These are phyloP conservation scores for Metschnikowia noctiluminum DNA, from an alignment of 805 yeast species.

Conservation along the genomic window DNA sequence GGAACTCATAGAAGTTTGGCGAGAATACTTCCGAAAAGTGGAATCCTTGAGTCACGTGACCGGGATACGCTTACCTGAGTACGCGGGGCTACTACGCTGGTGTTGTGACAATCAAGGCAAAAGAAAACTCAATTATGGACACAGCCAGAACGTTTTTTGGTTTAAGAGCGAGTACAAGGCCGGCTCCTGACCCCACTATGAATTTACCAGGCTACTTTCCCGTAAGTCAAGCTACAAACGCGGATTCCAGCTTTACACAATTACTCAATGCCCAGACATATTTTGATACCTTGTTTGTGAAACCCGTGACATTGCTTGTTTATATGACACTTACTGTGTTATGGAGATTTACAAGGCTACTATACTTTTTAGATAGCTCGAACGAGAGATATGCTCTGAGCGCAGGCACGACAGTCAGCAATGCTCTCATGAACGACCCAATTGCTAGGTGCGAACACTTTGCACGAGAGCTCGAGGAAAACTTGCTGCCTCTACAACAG, in stretches of 20 bases:
- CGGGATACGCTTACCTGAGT: too few species aligned
- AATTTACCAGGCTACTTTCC: constrained; percentile 13
- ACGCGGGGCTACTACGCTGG: too few species aligned
- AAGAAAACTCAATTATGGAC: constrained; percentile 1
- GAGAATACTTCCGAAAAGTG: too few species aligned
- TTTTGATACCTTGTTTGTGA: not conserved
- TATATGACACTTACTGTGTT: not conserved
- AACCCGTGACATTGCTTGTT: constrained; percentile 4
- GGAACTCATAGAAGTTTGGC: too few species aligned
- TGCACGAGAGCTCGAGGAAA: constrained; percentile 50
- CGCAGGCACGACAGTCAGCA: constrained; percentile 14
- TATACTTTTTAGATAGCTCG: constrained; percentile 10
- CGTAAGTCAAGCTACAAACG: not conserved
- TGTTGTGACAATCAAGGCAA: not conserved
- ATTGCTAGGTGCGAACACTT: constrained; percentile 51
- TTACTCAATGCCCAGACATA: constrained; percentile 2
- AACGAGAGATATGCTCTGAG: constrained; percentile 4
- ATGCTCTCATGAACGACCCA: constrained; percentile 41
- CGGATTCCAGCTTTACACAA: not conserved
- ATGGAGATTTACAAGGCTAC: not conserved
- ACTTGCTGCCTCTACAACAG: constrained; percentile 24
- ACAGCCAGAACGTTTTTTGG: not conserved
- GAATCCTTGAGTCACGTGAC: not conserved
- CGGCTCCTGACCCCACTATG: not conserved
- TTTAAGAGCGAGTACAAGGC: not conserved